A percentile compares a stretch with the other conserved stretches of the same genome.
phyloP scores from a whole-genome alignment of 257 asterid species.

The Dorcoceras hygrometricum region DNA sequence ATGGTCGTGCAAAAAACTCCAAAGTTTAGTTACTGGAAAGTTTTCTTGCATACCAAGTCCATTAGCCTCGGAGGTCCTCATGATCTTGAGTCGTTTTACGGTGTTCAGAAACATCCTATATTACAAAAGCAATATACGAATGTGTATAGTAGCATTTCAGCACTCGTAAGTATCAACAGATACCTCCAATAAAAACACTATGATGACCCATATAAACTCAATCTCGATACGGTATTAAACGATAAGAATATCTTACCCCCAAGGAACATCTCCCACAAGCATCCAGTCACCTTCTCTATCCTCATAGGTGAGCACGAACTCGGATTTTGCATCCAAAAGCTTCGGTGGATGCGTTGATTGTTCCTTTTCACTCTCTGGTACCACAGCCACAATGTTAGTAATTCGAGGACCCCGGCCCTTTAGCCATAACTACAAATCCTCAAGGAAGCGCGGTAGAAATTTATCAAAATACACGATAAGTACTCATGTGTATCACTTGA shows the following conservation, averaged over 20 bases:
- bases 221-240: background rate
- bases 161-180: no score
- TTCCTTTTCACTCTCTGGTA: conserved; percentile 55
- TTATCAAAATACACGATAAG: no score
- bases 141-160: no score
- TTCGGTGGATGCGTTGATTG: conserved; percentile 37
- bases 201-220: no score
- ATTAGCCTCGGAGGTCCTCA: conserved; percentile 75
- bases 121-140: background rate
- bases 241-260: conserved; percentile 46
- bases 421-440: background rate
- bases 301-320: conserved; percentile 75
- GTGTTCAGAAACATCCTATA: conserved; percentile 78
- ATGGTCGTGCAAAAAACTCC: no score
- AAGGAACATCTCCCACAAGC: conserved; percentile 92
- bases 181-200: no score
- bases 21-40: no score
- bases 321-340: conserved; percentile 79
- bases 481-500: no score
- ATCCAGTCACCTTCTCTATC: conserved; percentile 92
- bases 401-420: conserved; percentile 1
- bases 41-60: conserved; percentile 54
- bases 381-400: conserved; percentile 2
- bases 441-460: no score
- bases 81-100: conserved; percentile 78